These are phyloP conservation scores for Musa schizocarpa DNA, from an alignment of 176 grass and related monocot genomes.

Conservation along the genomic window DNA sequence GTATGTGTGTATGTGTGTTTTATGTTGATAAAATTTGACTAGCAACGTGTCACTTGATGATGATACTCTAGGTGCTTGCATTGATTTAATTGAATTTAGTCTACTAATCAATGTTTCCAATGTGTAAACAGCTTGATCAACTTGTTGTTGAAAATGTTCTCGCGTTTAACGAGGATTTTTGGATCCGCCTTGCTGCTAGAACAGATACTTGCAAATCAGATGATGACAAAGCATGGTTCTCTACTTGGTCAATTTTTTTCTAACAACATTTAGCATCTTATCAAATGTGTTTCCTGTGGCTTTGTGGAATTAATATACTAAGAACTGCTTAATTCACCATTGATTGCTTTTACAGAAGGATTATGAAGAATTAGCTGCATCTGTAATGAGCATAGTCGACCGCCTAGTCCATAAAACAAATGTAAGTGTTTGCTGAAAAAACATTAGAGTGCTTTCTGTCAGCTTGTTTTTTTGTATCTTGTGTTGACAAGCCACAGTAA, in stretches of 20 bases:
- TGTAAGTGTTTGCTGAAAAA: constrained; percentile 36
- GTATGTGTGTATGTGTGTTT: too few species aligned
- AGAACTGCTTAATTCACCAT: neutral
- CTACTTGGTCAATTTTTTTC: constrained; percentile 12
- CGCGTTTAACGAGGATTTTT: constrained; percentile 68
- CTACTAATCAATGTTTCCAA: constrained; percentile 21
- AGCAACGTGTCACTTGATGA: constrained; percentile 4
- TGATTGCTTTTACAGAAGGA: constrained; percentile 47
- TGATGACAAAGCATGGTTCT: constrained; percentile 91
- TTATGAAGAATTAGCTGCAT: constrained; percentile 75
- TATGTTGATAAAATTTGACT: too few species aligned
- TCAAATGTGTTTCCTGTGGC: neutral
- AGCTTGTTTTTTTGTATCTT: neutral
- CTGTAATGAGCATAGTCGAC: constrained; percentile 84
- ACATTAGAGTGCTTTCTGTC: neutral
- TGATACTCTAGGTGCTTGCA: neutral
- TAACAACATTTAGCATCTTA: neutral
- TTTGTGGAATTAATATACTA: constrained; percentile 12
- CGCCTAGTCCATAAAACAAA: constrained; percentile 88
- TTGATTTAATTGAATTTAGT: neutral
- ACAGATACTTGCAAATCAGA: constrained; percentile 81
- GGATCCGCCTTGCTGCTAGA: constrained; percentile 72
- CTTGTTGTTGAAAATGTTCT: constrained; percentile 93
- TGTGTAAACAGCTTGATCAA: constrained; percentile 67
- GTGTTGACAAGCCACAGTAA: too few species aligned